Evolutionary conservation across 371 early-diverging fungal genomes (phyloP).

Genomic region (Blastocladiella emersonii): DNA sequence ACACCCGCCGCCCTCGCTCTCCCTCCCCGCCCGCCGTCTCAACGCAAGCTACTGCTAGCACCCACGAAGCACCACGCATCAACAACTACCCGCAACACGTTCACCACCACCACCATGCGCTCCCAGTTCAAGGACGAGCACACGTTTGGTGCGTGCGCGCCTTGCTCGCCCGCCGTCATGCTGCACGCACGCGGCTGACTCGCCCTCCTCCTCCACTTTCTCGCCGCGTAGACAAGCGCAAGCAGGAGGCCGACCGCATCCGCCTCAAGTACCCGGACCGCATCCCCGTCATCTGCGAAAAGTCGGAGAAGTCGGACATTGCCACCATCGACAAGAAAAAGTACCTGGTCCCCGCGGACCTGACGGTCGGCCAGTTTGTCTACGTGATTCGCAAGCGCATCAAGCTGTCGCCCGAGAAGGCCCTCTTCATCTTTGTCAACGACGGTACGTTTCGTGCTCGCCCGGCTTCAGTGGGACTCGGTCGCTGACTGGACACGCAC

Average conservation of each 20-base stretch:
- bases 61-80: neutral
- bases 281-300: slow-evolving; percentile 91
- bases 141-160: slow-evolving; percentile 58
- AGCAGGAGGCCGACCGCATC: slow-evolving; percentile 90
- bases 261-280: slow-evolving; percentile 93
- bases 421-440: slow-evolving; percentile 95
- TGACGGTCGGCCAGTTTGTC: slow-evolving; percentile 95
- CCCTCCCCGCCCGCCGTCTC: too few relatives aligned
- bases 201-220: neutral
- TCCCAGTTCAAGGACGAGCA: slow-evolving; percentile 95
- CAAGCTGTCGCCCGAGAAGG: slow-evolving; percentile 87
- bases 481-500: neutral
- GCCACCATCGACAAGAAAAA: slow-evolving; percentile 95
- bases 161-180: neutral
- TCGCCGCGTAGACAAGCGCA: slow-evolving; percentile 59
- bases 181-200: slow-evolving; percentile 4
- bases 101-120: slow-evolving; percentile 53
- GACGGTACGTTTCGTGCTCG: slow-evolving; percentile 27
- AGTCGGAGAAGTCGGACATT: slow-evolving; percentile 90
- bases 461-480: too few relatives aligned
- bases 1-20: too few relatives aligned
- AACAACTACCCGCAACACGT: neutral
- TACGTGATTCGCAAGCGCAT: slow-evolving; percentile 89
- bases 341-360: slow-evolving; percentile 90
- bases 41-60: too few relatives aligned